These are phyloP conservation scores for Trichoderma sp. DNA, from an alignment of 2,329 filamentous ascomycete species.

Conservation along the genomic window DNA sequence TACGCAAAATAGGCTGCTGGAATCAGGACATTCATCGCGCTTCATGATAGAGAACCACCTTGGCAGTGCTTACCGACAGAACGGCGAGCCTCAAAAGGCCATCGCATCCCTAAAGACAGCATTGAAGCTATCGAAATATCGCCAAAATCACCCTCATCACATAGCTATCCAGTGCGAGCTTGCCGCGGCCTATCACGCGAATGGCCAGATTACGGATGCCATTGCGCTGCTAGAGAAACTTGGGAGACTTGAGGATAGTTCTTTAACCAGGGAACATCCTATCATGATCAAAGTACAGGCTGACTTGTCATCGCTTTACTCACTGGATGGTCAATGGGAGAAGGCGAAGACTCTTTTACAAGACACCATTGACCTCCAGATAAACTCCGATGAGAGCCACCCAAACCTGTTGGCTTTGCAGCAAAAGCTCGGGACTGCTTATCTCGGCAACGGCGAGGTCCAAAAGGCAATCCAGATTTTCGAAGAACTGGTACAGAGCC, in stretches of 20 bases:
- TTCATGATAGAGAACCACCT: not conserved
- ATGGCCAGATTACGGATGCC: slow-evolving; percentile 17
- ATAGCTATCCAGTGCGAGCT: not conserved
- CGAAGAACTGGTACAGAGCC: not conserved
- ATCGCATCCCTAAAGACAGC: not conserved
- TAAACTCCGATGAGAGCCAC: not conserved
- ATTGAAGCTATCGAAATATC: not conserved
- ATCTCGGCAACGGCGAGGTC: slow-evolving; percentile 11
- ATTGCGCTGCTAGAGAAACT: not conserved
- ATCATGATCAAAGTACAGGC: not conserved
- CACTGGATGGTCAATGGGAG: not conserved
- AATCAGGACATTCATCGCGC: not conserved
- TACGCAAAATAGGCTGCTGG: not conserved
- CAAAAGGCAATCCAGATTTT: slow-evolving; percentile 3
- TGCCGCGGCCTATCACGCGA: not conserved
- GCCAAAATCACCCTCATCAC: not conserved
- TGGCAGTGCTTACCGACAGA: slow-evolving; percentile 6
- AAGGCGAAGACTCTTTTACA: slow-evolving; percentile 8
- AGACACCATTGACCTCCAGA: not conserved
- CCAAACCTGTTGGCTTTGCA: not conserved
- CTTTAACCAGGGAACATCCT: not conserved
- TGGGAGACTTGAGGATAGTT: not conserved
- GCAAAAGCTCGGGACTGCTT: slow-evolving; percentile 12
- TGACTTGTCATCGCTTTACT: not conserved
- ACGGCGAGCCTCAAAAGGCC: slow-evolving; percentile 17